Conservation (phyloP, 768 basidiomycete genomes). For the Termitomyces sp. region DNA sequence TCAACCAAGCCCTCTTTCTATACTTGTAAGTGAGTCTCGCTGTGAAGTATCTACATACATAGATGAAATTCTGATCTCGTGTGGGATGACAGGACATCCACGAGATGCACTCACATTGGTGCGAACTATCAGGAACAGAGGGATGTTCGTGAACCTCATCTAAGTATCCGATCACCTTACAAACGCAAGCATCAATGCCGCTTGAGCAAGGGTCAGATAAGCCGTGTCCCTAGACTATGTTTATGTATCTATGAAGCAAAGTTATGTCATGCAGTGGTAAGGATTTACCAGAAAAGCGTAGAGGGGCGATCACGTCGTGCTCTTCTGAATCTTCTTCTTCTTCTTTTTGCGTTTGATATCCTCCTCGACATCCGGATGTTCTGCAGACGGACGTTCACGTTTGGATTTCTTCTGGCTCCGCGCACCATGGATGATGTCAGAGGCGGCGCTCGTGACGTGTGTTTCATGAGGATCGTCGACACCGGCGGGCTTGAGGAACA, state of each 20-base stretch:
- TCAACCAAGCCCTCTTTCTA: neutral
- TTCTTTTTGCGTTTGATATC: constrained; percentile 33
- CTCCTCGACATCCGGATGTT: constrained; percentile 19
- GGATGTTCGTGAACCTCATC: constrained; percentile 2
- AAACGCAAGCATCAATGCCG: neutral
- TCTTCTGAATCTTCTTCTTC: constrained; percentile 24
- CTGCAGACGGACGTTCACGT: constrained; percentile 24
- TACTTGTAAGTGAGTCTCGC: neutral
- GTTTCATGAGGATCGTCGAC: constrained; percentile 45
- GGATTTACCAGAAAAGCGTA: neutral
- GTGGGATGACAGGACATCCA: neutral
- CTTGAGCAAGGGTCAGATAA: constrained; percentile 3
- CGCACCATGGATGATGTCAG: constrained; percentile 24
- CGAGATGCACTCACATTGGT: neutral
- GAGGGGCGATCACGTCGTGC: constrained; percentile 4
- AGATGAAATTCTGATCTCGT: neutral
- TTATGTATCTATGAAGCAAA: neutral
- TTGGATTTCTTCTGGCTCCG: constrained; percentile 27
- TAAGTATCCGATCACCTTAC: neutral
- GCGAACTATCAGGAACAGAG: neutral
- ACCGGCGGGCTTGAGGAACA: constrained; percentile 55
- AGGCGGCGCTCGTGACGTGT: constrained; percentile 1
- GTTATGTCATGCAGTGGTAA: neutral
- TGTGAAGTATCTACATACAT: neutral
- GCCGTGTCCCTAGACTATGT: constrained; percentile 1